Conservation (phyloP, 2,329 filamentous ascomycete genomes). For the Calonectria pteridis region DNA sequence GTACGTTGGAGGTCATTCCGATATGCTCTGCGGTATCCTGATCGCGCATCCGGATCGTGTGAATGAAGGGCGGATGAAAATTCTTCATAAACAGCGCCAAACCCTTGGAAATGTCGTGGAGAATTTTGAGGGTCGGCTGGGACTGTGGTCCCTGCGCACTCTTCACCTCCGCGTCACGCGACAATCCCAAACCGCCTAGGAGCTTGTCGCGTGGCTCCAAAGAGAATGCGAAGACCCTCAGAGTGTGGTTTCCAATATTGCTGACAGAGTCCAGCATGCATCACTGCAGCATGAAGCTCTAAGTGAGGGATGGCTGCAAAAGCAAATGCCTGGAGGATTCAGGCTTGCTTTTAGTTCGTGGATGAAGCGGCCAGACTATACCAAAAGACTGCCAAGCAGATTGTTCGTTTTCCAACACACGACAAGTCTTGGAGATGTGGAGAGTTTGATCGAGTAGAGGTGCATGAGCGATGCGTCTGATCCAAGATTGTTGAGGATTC, state of each 20-base stretch:
- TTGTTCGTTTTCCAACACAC: neutral
- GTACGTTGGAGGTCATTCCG: neutral
- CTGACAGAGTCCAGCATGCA: neutral
- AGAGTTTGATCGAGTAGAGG: neutral
- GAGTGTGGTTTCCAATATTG: neutral
- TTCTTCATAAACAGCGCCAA: neutral
- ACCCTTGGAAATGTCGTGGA: neutral
- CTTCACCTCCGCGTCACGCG: neutral
- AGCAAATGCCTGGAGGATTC: conserved; percentile 1
- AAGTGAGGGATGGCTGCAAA: neutral
- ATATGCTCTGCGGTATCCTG: neutral
- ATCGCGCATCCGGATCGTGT: neutral
- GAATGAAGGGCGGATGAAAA: neutral
- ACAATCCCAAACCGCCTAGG: neutral
- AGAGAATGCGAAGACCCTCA: neutral
- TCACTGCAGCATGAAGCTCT: neutral
- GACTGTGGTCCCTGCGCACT: neutral
- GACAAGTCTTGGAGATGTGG: neutral
- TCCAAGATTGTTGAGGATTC: neutral
- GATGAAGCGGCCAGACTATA: neutral
- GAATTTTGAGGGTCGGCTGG: neutral
- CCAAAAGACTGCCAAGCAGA: neutral
- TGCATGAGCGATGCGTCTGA: neutral
- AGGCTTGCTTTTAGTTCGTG: neutral
- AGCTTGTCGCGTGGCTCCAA: neutral